Evolutionary conservation across 208 protist species (phyloP), one percentile per base, ranked within the genome.

Genomic region (Leishmania tarentolae): DNA sequence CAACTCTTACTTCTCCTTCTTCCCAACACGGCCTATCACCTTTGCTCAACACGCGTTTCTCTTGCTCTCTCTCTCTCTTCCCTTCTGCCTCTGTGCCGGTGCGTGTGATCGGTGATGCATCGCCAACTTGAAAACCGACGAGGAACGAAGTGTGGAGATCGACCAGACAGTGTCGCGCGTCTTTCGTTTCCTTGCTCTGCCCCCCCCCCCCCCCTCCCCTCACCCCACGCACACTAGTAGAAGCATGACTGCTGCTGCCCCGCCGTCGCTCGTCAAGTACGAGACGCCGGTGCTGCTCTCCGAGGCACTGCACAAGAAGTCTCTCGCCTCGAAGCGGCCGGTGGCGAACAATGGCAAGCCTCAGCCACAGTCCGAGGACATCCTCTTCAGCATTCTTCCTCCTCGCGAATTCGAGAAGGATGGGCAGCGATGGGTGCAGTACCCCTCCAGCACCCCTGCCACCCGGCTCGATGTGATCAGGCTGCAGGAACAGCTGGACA

Each of bases 401-500:
- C 95, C 95, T 21, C 81, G 93, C n/a, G 95, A 97, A 83, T 98
- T 93, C 79, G 95, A 98, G 78, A 88, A 94, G 71, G 86, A 89
- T 15, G 93, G 92, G 11, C 90, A 98, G 78, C 83, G 84, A 19
- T 98, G 95, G 94, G 86, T 97, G 57, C 95, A 98, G 84, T 97
- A 94, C 80, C 91, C 94, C 35, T 97, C 93, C 13, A 96, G 91
- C 86, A 97, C 91, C 1, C 94, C 95, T 0, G 95, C 95, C 24
- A 98, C 95, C 19, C 93, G 93, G 13, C 85, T 97, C 28, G 95
- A 98, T 79, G 95, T 97, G n/a, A 95, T 97, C 37, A 93, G 94
- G 71, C 80, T 98, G 46, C 98, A 99, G 87, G 98, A 99, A 84
- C 87, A 92, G 52, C 90, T 99, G 0, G 99, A 99, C 83, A 53